Evolutionary conservation across 768 basidiomycete species (phyloP), one percentile per base, ranked within the genome.

Genomic region (Leccinum barrowsii): DNA sequence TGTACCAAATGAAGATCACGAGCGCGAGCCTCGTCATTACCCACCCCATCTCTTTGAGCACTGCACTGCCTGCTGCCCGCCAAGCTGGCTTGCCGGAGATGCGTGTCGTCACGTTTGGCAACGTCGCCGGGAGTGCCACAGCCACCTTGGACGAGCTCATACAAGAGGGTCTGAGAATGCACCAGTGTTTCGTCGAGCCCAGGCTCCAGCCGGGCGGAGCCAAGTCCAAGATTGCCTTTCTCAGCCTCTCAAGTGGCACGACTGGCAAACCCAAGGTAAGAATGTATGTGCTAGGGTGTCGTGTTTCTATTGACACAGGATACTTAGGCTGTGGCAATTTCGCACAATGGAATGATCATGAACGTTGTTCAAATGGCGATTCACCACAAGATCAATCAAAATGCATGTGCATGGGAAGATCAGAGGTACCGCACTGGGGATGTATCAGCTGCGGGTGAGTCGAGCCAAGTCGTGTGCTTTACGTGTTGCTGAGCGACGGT

Each of bases 161-260:
- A 12, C 80, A 65, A 80, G 79, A 54, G 58, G 73, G 79, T 7
- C 65, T 66, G 65, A 65, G 57, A 63, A 66, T 58, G 63, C 70
- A 46, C 61, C 74, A 60, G 65, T 68, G 65, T 57, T 87, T 82
- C 62, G 65, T 69, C 24, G 82, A 86, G 54, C 71, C 74, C n/a
- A 73, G 65, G 30, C 74, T 89, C 42, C 64, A 66, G 22, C 76
- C 77, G 12, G 88, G 86, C 11, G 87, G 87, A 69, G 83, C 77
- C 22, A 84, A 78, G 66, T 81, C 75, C 11, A 80, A 82, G 44
- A 59, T 90, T 15, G 88, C 89, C 7, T 84, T 89, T 63, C 73
- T 90, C 55, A 82, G 80, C 54, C 87, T 90, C 63, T 89, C 87
- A 1, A 89, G 87, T 60, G 88, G 88, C 7, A 90, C 89, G 24